Conservation (phyloP, 2,329 filamentous ascomycete species). For the Cercospora sojina region DNA sequence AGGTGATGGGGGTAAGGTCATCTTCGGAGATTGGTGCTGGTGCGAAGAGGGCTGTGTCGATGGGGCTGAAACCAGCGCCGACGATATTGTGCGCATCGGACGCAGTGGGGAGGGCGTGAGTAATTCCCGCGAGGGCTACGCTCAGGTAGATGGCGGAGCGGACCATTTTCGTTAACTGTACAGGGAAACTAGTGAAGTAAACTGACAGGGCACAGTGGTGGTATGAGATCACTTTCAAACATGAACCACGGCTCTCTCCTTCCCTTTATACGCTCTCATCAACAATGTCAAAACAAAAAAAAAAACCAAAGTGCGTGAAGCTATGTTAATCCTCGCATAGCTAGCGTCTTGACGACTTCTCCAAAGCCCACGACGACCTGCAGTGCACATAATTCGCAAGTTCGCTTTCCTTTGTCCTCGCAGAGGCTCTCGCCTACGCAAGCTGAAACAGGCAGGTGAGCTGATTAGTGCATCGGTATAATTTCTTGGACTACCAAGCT, state of each 20-base stretch:
- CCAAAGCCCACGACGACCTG: no score
- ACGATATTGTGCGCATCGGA: neutral
- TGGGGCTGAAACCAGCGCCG: neutral
- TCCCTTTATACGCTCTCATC: neutral
- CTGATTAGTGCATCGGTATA: neutral
- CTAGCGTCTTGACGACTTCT: neutral
- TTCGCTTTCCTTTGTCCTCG: neutral
- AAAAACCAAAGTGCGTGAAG: neutral
- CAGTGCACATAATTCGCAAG: no score
- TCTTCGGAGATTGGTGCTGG: neutral
- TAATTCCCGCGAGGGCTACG: neutral
- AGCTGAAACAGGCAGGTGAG: neutral
- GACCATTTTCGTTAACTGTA: neutral
- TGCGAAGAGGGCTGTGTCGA: neutral
- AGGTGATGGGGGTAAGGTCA: neutral
- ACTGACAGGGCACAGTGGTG: neutral
- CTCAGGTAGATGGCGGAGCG: neutral
- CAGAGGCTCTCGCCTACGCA: neutral
- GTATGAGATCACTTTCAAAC: neutral
- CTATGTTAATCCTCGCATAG: neutral
- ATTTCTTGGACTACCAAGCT: neutral
- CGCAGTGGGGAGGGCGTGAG: neutral
- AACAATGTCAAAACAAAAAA: no score
- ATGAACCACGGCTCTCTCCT: neutral
- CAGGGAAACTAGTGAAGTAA: neutral